phyloP scores from a whole-genome alignment of 1,139 yeast species.

The Saccharomyces hybrid region DNA sequence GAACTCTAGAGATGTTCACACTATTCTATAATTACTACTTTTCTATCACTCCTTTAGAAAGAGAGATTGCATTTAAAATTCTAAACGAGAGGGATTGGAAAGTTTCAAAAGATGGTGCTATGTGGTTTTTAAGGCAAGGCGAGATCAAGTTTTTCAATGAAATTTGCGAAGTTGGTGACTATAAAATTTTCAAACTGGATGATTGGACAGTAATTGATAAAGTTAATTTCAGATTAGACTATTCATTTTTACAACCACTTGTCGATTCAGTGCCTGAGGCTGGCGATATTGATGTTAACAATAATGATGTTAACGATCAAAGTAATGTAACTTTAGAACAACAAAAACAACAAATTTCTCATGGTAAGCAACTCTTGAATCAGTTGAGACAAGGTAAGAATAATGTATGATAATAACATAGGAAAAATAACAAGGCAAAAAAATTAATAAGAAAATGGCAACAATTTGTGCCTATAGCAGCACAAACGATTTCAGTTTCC shows the following conservation, averaged over 20 bases:
- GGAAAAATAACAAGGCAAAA: background rate
- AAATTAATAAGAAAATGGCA: background rate
- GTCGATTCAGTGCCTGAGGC: background rate
- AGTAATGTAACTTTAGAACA: slow-evolving; percentile 1
- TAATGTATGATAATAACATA: background rate
- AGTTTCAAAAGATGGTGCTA: slow-evolving; percentile 27
- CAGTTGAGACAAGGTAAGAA: slow-evolving; percentile 24
- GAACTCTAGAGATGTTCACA: slow-evolving; percentile 34
- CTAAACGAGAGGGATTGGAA: slow-evolving; percentile 35
- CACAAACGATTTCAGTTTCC: background rate
- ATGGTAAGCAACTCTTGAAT: slow-evolving; percentile 29
- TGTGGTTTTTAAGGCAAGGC: slow-evolving; percentile 38
- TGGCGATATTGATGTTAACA: background rate
- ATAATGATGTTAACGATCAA: background rate
- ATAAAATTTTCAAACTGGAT: slow-evolving; percentile 36
- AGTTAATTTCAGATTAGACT: slow-evolving; percentile 30
- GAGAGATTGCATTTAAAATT: slow-evolving; percentile 31
- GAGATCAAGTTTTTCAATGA: slow-evolving; percentile 34
- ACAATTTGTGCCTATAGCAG: background rate
- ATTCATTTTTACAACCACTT: slow-evolving; percentile 10
- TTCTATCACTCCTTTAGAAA: slow-evolving; percentile 50
- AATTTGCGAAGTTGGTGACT: slow-evolving; percentile 36
- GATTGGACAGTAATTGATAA: slow-evolving; percentile 37
- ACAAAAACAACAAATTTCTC: slow-evolving; percentile 12
- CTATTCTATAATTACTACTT: slow-evolving; percentile 57